Base-by-base conservation (phyloP, 495 filamentous ascomycete genomes). In the Trichoderma orchidacearum region DNA sequence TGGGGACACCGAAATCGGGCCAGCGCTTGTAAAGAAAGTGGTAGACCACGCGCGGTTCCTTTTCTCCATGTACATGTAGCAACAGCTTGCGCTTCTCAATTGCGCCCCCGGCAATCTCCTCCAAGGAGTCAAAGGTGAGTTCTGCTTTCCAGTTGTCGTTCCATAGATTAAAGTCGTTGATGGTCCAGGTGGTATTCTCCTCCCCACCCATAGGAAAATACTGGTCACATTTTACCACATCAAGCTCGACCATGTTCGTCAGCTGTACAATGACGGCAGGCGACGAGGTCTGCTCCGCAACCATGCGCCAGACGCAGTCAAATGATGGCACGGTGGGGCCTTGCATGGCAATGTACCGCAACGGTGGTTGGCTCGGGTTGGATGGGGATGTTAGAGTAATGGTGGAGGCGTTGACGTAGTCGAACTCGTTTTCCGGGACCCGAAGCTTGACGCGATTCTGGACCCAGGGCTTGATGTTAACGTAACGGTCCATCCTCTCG, bases 401-500 rank as follows among this genome's bases (percentile, higher is more conserved):
- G 18, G 90, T 89, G 7, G 89, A 95, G 18, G 93, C 93, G 66
- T 99, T 99, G 74, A 97, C 94, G 70, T 97, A 99, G 68, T 96
- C 88, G 61, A 83, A 82, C 56, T 84, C 72, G 13, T 85, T 89
- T 29, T 85, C 80, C 11, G 88, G 85, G 2, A 97, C 93, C 31
- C 79, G 79, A 23, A 99, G 81, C 63, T 84, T 85, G 54, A 99
- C 75, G 1, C 93, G 89, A 61, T 91, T 90, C 65, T 87, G 83
- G 55, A 82, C 81, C 83, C 83, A 96, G 0, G 90, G 87, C 57
- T 89, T 84, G 41, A 96, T 85, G 64, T 96, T 94, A 53, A 76
- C 63, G 69, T 95, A 96, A 31, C 91, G 80, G 69, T 96, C 90
- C 53, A 87, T 78, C 61, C 67, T 52, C 12, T 34, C 53, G 68